Conservation (phyloP, 192 early-diverging fungal species). For the Endogone sp. region DNA sequence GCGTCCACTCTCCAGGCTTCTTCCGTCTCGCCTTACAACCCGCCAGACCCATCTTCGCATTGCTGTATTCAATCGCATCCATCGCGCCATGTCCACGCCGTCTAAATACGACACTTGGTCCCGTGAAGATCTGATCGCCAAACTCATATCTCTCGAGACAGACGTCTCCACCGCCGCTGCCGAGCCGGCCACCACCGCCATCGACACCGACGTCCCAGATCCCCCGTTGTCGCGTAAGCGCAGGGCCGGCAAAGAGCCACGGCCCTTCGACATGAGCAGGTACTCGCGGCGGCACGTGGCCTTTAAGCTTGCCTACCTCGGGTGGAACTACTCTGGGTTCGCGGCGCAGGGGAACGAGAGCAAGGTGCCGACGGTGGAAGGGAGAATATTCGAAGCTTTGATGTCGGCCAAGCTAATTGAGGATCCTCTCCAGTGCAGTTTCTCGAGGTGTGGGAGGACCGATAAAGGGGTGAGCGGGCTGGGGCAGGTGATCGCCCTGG, state of each 20-base stretch:
- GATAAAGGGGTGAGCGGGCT: slow-evolving; percentile 89
- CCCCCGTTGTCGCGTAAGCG: not conserved
- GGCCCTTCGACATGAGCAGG: slow-evolving; percentile 73
- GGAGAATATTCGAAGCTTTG: slow-evolving; percentile 80
- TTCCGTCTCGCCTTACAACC: too few species aligned
- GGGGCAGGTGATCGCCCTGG: slow-evolving; percentile 83
- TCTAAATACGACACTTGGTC: not conserved
- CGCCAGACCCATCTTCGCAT: too few species aligned
- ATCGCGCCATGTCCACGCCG: not conserved
- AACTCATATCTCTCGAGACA: not conserved
- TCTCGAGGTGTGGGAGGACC: slow-evolving; percentile 79
- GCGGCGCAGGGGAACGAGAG: slow-evolving; percentile 63
- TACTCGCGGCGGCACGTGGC: slow-evolving; percentile 78
- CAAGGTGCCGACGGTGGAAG: slow-evolving; percentile 73
- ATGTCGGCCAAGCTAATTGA: slow-evolving; percentile 72
- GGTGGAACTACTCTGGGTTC: slow-evolving; percentile 86
- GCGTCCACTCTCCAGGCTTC: too few species aligned
- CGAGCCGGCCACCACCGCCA: not conserved
- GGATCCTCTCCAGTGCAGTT: slow-evolving; percentile 62
- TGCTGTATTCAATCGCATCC: too few species aligned
- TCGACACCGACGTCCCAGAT: not conserved
- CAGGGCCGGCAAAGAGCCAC: slow-evolving; percentile 16
- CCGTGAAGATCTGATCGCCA: not conserved
- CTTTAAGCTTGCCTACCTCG: slow-evolving; percentile 87
- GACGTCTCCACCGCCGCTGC: not conserved